These are phyloP conservation scores for Oryza coarctata DNA, from an alignment of 176 grass and related monocot species.

Conservation along the genomic window DNA sequence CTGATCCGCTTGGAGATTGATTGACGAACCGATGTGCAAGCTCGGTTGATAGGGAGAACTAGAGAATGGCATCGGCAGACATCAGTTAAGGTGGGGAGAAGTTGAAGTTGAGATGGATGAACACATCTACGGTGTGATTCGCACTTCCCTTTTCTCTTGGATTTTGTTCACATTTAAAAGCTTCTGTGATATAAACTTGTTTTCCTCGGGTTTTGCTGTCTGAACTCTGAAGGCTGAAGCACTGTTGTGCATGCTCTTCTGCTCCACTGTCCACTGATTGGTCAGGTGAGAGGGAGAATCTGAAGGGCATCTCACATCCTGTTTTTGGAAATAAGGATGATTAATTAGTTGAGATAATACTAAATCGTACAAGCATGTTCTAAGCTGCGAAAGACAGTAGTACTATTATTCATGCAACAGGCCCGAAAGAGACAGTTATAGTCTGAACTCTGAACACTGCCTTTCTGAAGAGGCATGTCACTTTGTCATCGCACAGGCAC, in stretches of 20 bases:
- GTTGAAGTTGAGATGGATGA: not conserved
- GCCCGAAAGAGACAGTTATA: not conserved
- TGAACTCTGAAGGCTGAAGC: no score
- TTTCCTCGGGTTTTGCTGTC: no score
- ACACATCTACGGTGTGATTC: not conserved
- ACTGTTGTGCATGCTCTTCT: no score
- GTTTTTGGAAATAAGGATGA: conserved; percentile 58
- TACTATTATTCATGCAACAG: not conserved
- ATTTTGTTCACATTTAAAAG: not conserved
- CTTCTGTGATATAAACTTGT: no score
- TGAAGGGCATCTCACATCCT: conserved; percentile 52
- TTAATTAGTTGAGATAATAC: conserved; percentile 37
- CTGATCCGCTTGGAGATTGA: no score
- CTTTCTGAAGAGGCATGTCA: not conserved
- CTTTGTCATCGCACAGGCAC: not conserved
- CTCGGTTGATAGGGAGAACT: no score
- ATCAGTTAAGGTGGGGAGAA: no score
- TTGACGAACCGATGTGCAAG: no score
- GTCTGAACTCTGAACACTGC: not conserved
- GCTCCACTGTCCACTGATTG: not conserved
- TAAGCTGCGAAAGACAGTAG: not conserved
- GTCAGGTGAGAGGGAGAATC: conserved; percentile 34
- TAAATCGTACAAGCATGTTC: not conserved
- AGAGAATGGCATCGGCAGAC: no score
- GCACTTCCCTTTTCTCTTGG: not conserved